Percentiles rank a stretch among this genome's conserved stretches.
These are phyloP conservation scores for Leptosphaerulina australis DNA, from an alignment of 2,329 filamentous ascomycete species.

Conservation along the genomic window DNA sequence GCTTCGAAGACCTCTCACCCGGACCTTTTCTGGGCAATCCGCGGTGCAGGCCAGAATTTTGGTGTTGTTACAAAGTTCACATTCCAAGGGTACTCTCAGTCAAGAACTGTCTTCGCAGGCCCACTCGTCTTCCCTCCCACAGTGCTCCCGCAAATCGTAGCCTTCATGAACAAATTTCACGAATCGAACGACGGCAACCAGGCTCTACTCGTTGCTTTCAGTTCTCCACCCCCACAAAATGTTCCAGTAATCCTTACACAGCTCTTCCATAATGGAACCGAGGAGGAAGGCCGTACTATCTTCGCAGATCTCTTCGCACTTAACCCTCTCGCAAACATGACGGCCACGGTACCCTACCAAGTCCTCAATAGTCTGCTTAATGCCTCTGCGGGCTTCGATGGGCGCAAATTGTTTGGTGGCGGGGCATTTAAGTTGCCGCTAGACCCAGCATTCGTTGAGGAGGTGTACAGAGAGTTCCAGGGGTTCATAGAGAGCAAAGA, in stretches of 20 bases:
- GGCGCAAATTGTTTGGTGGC: constrained; percentile 48
- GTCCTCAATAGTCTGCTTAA: constrained; percentile 45
- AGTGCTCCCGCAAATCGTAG: constrained; percentile 36
- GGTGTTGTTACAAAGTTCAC: constrained; percentile 53
- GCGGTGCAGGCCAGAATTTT: constrained; percentile 48
- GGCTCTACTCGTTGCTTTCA: constrained; percentile 36
- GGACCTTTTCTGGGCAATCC: constrained; percentile 50
- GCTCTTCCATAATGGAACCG: constrained; percentile 47
- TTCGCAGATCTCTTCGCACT: constrained; percentile 18
- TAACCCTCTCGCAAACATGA: constrained; percentile 9
- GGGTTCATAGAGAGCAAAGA: constrained; percentile 12
- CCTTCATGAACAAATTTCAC: constrained; percentile 41
- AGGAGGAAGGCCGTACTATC: constrained; percentile 34
- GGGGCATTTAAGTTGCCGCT: constrained; percentile 46
- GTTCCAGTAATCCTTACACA: constrained; percentile 38
- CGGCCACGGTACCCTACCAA: constrained; percentile 36
- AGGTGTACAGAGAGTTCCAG: constrained; percentile 14
- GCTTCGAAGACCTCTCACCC: constrained; percentile 34
- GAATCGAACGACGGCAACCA: constrained; percentile 37
- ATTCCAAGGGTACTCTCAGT: constrained; percentile 42
- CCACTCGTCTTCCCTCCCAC: constrained; percentile 44
- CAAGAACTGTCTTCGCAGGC: constrained; percentile 44
- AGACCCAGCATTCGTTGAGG: constrained; percentile 25
- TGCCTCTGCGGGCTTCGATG: constrained; percentile 38
- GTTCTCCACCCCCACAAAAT: constrained; percentile 36